Conservation (phyloP, 768 basidiomycete species). For the Suillus discolor region DNA sequence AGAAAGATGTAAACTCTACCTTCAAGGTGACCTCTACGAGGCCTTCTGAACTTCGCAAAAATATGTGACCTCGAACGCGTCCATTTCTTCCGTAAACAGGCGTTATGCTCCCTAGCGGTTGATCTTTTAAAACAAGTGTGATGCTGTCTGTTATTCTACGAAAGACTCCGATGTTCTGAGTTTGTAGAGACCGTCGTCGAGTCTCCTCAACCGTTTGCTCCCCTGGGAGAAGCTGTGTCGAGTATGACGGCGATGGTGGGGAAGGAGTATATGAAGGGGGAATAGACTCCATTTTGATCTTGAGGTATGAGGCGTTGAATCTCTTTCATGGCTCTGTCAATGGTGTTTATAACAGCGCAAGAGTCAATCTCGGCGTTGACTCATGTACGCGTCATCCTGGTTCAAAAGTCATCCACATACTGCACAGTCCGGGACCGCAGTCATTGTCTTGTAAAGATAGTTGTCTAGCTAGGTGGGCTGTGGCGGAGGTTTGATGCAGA, state of each 20-base stretch:
- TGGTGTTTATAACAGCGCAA: neutral
- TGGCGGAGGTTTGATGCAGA: too few species aligned
- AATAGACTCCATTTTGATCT: constrained; percentile 8
- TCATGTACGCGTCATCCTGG: neutral
- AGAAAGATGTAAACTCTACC: constrained; percentile 17
- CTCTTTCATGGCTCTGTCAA: constrained; percentile 8
- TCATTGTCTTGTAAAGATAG: too few species aligned
- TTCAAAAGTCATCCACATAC: neutral
- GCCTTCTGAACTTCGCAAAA: constrained; percentile 15
- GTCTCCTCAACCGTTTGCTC: constrained; percentile 55
- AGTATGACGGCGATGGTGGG: constrained; percentile 55
- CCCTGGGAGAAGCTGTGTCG: constrained; percentile 47
- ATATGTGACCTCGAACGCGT: constrained; percentile 26
- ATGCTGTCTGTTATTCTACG: constrained; percentile 32
- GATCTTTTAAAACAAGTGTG: constrained; percentile 26
- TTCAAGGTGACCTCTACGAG: constrained; percentile 24
- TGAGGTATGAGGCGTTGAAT: neutral
- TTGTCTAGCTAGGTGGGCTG: too few species aligned
- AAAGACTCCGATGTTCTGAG: constrained; percentile 20
- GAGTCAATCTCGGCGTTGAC: neutral
- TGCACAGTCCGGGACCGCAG: neutral
- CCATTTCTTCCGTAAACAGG: constrained; percentile 23
- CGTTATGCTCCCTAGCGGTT: constrained; percentile 22
- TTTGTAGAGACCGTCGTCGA: constrained; percentile 18
- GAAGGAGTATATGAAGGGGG: constrained; percentile 7